Conservation (phyloP, 2,329 filamentous ascomycete genomes). For the Colletotrichum sojae region DNA sequence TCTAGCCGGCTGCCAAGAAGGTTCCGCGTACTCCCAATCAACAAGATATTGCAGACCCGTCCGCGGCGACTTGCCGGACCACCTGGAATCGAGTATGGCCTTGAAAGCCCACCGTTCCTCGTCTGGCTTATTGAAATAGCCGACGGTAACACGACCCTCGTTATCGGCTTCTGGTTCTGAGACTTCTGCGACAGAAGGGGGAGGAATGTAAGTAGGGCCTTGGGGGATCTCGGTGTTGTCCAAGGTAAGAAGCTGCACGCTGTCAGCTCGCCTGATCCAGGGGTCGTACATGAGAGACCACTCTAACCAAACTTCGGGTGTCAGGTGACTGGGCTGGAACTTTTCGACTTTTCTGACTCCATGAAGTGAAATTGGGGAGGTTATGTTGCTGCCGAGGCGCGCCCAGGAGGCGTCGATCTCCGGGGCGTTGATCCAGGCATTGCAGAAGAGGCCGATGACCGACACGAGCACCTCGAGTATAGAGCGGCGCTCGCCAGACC, state of each 20-base stretch:
- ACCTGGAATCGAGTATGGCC: conserved; percentile 28
- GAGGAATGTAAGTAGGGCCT: background rate
- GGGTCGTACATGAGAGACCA: conserved; percentile 36
- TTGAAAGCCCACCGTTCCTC: conserved; percentile 36
- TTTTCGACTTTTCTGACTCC: background rate
- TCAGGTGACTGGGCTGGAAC: background rate
- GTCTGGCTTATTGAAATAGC: conserved; percentile 24
- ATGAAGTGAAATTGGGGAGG: background rate
- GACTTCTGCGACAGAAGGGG: conserved; percentile 8
- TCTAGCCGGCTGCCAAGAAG: conserved; percentile 35
- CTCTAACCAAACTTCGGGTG: conserved; percentile 31
- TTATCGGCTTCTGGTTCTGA: conserved; percentile 27
- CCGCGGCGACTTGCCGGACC: conserved; percentile 20
- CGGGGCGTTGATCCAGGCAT: conserved; percentile 31
- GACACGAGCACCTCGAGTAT: conserved; percentile 2
- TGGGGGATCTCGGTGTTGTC: background rate
- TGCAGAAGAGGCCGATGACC: conserved; percentile 34
- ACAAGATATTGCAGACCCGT: conserved; percentile 31
- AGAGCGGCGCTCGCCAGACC: background rate
- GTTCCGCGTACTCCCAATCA: conserved; percentile 35
- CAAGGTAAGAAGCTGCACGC: conserved; percentile 8
- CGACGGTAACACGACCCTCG: conserved; percentile 27
- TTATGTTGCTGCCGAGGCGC: conserved; percentile 1
- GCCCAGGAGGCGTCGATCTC: conserved; percentile 22
- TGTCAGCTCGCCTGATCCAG: conserved; percentile 29